Percentiles rank a stretch among this genome's conserved stretches.
Evolutionary conservation across 2,329 filamentous ascomycete species (phyloP).

Genomic region (Curvularia lunata): DNA sequence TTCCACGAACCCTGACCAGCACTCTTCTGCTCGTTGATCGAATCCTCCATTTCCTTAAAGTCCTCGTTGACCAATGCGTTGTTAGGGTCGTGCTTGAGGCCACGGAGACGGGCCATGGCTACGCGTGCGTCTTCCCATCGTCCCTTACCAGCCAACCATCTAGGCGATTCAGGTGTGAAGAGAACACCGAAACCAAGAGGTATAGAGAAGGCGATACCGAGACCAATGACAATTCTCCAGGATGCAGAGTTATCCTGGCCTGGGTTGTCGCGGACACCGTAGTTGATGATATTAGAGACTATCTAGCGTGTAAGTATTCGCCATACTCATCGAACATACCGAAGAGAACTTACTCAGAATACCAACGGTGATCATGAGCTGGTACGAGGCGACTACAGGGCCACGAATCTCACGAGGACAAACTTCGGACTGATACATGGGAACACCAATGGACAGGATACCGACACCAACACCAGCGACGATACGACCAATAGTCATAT

Average conservation of each 20-base stretch:
- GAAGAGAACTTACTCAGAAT: conserved; percentile 34
- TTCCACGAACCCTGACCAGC: conserved; percentile 39
- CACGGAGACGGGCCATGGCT: conserved; percentile 62
- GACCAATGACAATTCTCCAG: conserved; percentile 45
- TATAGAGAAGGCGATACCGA: conserved; percentile 42
- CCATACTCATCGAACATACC: not conserved
- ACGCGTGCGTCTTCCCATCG: conserved; percentile 58
- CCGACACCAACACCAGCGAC: conserved; percentile 54
- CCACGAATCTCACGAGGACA: conserved; percentile 68
- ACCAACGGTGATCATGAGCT: conserved; percentile 55
- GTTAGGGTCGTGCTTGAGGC: conserved; percentile 56
- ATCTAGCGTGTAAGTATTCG: not conserved
- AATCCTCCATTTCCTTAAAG: conserved; percentile 51
- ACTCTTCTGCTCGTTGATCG: conserved; percentile 36
- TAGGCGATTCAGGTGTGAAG: conserved; percentile 39
- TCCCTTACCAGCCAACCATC: conserved; percentile 57
- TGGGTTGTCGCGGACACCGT: conserved; percentile 52
- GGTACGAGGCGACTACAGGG: conserved; percentile 62
- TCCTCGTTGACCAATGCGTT: conserved; percentile 59
- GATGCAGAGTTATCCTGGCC: conserved; percentile 46
- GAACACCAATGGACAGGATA: conserved; percentile 62
- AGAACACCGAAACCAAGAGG: conserved; percentile 41
- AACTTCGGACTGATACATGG: conserved; percentile 71
- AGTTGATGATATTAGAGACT: conserved; percentile 43
- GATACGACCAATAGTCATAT: conserved; percentile 57